A percentile compares a stretch with the other conserved stretches of the same genome.
Conservation (phyloP, 257 asterid genomes). For the Osmanthus fragrans region DNA sequence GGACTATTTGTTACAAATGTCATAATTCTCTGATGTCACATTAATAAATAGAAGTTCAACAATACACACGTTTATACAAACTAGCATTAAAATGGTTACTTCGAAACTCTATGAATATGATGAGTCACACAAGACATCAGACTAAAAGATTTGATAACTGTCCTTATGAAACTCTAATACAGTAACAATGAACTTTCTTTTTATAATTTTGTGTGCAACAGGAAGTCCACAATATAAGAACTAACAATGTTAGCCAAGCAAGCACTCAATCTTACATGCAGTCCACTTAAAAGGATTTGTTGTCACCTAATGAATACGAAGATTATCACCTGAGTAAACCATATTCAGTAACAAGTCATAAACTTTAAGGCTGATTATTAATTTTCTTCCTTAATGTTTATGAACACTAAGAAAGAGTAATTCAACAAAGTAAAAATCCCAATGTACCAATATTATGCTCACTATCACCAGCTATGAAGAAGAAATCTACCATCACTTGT, state of each 20-base stretch:
- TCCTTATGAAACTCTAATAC: no score
- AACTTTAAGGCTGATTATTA: constrained; percentile 8
- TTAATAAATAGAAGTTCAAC: not conserved
- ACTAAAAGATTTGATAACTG: no score
- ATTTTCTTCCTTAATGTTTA: no score
- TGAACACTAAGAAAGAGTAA: constrained; percentile 14
- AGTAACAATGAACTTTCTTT: not conserved
- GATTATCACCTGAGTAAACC: constrained; percentile 80
- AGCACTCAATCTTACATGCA: no score
- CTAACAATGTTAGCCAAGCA: no score
- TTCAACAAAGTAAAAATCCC: not conserved
- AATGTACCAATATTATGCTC: constrained; percentile 9
- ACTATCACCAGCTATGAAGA: not conserved
- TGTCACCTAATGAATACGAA: constrained; percentile 84
- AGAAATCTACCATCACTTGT: not conserved
- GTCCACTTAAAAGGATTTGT: constrained; percentile 96
- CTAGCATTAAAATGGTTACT: not conserved
- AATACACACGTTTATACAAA: not conserved
- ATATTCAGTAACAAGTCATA: constrained; percentile 46
- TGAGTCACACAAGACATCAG: no score
- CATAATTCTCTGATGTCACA: not conserved
- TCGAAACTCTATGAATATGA: no score
- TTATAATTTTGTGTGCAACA: not conserved
- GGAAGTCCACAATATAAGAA: no score
- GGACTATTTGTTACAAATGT: not conserved